Percentiles rank a stretch among this genome's conserved stretches.
Conservation (phyloP, 1,284 basidiomycete genomes). For the Marasmius sp. region DNA sequence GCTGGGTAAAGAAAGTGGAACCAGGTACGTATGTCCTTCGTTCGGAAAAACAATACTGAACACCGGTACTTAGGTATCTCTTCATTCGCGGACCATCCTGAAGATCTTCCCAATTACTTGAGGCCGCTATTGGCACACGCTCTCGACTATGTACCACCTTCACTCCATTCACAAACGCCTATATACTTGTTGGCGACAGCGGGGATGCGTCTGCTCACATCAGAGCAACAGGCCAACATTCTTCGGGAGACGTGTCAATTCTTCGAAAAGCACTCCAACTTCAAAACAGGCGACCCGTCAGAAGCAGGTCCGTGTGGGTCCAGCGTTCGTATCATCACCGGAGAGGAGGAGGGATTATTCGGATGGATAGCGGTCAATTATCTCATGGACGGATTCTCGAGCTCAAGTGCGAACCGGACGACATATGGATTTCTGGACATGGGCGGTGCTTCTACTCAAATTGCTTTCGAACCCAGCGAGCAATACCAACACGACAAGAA, state of each 20-base stretch:
- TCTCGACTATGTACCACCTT: constrained; percentile 80
- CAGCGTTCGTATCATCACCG: constrained; percentile 92
- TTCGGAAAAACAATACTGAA: constrained; percentile 6
- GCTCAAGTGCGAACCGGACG: constrained; percentile 57
- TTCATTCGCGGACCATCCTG: constrained; percentile 71
- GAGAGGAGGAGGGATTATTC: constrained; percentile 97
- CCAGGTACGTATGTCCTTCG: constrained; percentile 66
- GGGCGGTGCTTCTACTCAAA: constrained; percentile 98
- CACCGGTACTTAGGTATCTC: constrained; percentile 71
- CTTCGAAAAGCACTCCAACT: constrained; percentile 72
- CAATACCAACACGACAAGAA: constrained; percentile 55
- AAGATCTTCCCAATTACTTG: constrained; percentile 76
- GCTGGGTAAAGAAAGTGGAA: constrained; percentile 92
- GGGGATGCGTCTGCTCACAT: constrained; percentile 89
- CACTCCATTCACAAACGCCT: constrained; percentile 81
- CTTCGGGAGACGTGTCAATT: constrained; percentile 79
- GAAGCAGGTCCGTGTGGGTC: constrained; percentile 79
- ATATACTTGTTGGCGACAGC: constrained; percentile 96
- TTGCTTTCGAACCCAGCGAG: constrained; percentile 86
- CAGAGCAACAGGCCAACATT: constrained; percentile 70
- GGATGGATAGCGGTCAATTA: constrained; percentile 99
- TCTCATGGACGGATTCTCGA: constrained; percentile 94
- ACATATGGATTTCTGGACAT: constrained; percentile 99
- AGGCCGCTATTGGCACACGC: constrained; percentile 86
- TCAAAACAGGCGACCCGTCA: constrained; percentile 67